phyloP scores from a whole-genome alignment of 176 grass and related monocot species.

The Thalia dealbata region DNA sequence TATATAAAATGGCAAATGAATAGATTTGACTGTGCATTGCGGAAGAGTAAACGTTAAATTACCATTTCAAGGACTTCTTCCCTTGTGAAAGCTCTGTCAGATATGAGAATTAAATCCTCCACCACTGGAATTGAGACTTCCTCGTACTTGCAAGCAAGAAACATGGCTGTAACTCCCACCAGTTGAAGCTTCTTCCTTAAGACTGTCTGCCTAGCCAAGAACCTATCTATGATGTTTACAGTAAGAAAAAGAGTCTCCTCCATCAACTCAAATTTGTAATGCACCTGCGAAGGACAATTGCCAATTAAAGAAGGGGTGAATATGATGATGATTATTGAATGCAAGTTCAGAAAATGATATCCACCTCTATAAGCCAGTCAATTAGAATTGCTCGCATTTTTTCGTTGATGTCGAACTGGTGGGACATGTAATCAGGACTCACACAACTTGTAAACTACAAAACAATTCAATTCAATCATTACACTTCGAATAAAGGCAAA shows the following conservation, averaged over 20 bases:
- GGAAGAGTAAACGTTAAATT: not conserved
- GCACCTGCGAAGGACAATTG: constrained; percentile 20
- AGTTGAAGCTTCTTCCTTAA: constrained; percentile 62
- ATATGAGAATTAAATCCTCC: constrained; percentile 70
- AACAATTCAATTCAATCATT: no score
- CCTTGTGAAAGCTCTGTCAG: constrained; percentile 60
- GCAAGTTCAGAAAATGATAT: constrained; percentile 4
- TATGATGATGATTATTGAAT: not conserved
- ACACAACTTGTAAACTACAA: constrained; percentile 50
- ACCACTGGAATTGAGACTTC: constrained; percentile 74
- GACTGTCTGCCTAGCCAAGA: constrained; percentile 40
- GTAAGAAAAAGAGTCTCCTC: constrained; percentile 74
- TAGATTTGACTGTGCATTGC: no score
- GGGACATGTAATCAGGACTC: constrained; percentile 63
- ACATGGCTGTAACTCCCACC: constrained; percentile 59
- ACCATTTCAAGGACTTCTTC: constrained; percentile 82
- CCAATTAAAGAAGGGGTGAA: constrained; percentile 1
- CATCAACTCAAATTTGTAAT: constrained; percentile 56
- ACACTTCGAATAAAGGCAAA: not conserved
- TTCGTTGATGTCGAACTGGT: constrained; percentile 74
- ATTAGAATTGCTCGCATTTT: constrained; percentile 87
- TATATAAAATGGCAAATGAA: no score
- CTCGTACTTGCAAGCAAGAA: constrained; percentile 84
- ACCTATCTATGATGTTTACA: constrained; percentile 57
- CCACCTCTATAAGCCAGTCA: constrained; percentile 88